Base-by-base conservation (phyloP, 106 monocot genomes). In the Dendrobium officinale region DNA sequence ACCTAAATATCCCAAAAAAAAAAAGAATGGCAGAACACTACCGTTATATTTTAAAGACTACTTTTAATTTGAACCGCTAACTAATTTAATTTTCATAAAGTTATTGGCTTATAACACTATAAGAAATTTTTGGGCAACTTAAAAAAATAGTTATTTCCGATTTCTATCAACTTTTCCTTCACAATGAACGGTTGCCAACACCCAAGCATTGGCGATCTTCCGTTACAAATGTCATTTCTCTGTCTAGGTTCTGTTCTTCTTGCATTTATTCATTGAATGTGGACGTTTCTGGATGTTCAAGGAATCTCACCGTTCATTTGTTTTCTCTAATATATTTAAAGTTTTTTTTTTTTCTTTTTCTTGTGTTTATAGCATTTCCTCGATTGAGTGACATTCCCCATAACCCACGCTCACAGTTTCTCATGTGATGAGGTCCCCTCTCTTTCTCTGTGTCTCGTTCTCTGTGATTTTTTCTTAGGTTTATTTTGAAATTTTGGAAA, bases 181-280 rank as follows among this genome's bases (percentile, higher is more conserved):
- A 22, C 2, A 61, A 61, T 22, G 61, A 61, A 61, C 61, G 61
- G 61, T 22, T 61, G 61, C 4, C 61, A 61, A 22, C 5, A 61
- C 61, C 22, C 61, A 22, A 22, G 61, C 13, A 4, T 15, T 15
- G 56, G 61, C 61, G 5, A 61, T 61, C 7, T 22, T 61, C 22
- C 5, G n/a, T n/a, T 61, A 61, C n/a, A 61, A 22, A 61, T n/a
- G 61, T 22, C n/a, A 22, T 5, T 22, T 61, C 61, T 56, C 13
- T 10, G 61, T 22, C 20, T 61, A 61, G 61, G 61, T 61, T 19
- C 61, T 22, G 8, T 61, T 61, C 6, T 19, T 61, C 22, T 61
- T 22, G 22, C 61, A 22, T 61, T 7, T 22, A 22, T 75, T 75
- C 75, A 48, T 75, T 48, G 76, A 76, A 76, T 27, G 48, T 49